Conservation (phyloP, 306 rosid species). For the Dryas octopetala region DNA sequence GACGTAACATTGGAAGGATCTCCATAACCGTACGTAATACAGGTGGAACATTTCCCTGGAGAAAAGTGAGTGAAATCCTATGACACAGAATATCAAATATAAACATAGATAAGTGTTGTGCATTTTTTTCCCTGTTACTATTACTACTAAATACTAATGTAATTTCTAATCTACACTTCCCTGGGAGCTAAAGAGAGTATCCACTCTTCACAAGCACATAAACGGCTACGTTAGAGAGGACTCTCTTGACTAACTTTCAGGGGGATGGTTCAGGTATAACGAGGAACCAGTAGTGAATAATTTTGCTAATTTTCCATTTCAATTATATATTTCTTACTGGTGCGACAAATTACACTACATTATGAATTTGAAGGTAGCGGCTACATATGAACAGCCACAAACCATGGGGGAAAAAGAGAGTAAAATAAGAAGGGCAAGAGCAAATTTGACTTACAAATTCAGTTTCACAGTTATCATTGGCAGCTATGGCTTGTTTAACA, state of each 20-base stretch:
- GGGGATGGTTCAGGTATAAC: not conserved
- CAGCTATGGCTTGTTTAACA: conserved; percentile 64
- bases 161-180: not conserved
- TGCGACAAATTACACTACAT: not conserved
- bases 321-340: too few relatives aligned
- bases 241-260: not conserved
- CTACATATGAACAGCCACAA: conserved; percentile 3
- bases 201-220: not conserved
- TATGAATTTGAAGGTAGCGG: not conserved
- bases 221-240: not conserved
- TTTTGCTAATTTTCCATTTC: not conserved
- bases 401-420: not conserved
- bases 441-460: conserved; percentile 74
- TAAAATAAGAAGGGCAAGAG: not conserved
- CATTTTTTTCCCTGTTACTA: not conserved
- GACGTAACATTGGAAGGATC: conserved; percentile 73
- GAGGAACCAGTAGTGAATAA: not conserved
- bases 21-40: conserved; percentile 78
- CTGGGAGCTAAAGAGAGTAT: not conserved
- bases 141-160: not conserved
- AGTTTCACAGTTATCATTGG: conserved; percentile 64
- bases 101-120: not conserved
- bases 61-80: conserved; percentile 18
- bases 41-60: conserved; percentile 86
- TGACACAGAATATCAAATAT: not conserved